Base-by-base conservation (phyloP, 208 protist genomes). In the Crithidia fasciculata region DNA sequence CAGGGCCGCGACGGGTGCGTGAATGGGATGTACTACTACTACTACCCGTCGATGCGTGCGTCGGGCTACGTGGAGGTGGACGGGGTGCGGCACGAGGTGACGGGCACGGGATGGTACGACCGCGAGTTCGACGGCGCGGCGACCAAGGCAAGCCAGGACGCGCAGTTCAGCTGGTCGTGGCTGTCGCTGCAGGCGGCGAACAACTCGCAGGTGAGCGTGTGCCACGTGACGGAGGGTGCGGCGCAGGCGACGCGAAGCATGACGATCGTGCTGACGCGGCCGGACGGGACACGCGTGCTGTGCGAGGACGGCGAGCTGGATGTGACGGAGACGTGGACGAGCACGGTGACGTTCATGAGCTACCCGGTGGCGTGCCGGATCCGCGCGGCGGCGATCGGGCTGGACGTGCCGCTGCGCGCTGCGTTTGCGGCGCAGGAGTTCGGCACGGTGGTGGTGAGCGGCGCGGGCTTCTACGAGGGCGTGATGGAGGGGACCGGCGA, bases 21-120 rank as follows among this genome's bases (percentile, higher is more conserved):
- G 8, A 88, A 86, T 65, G 45, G 80, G 41, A 87, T 87, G 84
- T 86, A 80, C 62, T 85, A 81, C 72, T 91, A 89, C 65, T 91
- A 80, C 50, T 87, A 82, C 63, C 83, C 83, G 28, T 64, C 64
- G 40, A 84, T 81, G 76, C 41, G 41, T 5, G 86, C 88, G 18
- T 66, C 44, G 18, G 86, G 86, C 37, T 65, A 55, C 18, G 55
- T 88, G 12, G 66, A 39, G n/a, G 56, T 88, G 59, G 52, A 75
- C 10, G 83, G 72, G 18, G 45, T 43, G 40, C 19, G 41, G 44
- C 49, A 62, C 40, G 53, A 81, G 16, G 86, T 91, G 39, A 64
- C 56, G 5, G 83, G 83, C 1, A 54, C 66, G 16, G 83, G 86
- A 3, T 88, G 86, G 81, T 88, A 88, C 60, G 83, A 88, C 49